Percentiles rank a stretch among this genome's conserved stretches.
These are phyloP conservation scores for Apiospora malaysiana DNA, from an alignment of 2,329 filamentous ascomycete genomes.

Conservation along the genomic window DNA sequence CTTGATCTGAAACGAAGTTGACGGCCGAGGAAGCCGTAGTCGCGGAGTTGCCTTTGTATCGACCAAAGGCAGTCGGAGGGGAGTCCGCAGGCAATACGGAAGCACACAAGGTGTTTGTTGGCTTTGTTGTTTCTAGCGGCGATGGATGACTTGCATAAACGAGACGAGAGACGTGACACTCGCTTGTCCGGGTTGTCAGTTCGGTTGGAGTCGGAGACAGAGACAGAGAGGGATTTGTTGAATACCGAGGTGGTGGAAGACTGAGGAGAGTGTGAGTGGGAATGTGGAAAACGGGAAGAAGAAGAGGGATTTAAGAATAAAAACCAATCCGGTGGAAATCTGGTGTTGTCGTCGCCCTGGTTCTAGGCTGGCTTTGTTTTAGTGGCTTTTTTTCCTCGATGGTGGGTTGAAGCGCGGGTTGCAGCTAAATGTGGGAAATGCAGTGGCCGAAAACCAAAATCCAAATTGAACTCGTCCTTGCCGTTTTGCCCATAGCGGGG, in stretches of 20 bases:
- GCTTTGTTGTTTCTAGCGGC: not conserved
- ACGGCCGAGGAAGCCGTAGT: constrained; percentile 70
- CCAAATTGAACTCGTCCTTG: constrained; percentile 8
- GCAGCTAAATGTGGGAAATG: not conserved
- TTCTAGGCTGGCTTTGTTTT: constrained; percentile 12
- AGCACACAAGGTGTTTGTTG: not conserved
- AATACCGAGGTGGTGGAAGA: constrained; percentile 4
- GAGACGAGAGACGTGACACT: not conserved
- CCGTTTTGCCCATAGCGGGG: constrained; percentile 1
- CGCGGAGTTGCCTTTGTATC: constrained; percentile 64
- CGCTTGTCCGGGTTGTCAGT: not conserved
- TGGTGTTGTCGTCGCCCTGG: constrained; percentile 14
- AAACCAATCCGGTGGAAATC: not conserved
- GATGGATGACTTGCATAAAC: constrained; percentile 9
- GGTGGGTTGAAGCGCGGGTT: constrained; percentile 17
- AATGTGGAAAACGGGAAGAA: not conserved
- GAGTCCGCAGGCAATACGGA: not conserved
- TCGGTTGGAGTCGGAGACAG: too few species aligned
- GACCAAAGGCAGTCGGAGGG: constrained; percentile 65
- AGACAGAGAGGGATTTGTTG: not conserved
- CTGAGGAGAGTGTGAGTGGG: not conserved
- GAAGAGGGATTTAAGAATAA: constrained; percentile 15
- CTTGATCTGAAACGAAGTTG: constrained; percentile 68
- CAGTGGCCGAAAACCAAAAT: not conserved
- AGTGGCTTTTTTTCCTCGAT: constrained; percentile 9